phyloP scores from a whole-genome alignment of 306 rosid species.

The Quillaja saponaria region DNA sequence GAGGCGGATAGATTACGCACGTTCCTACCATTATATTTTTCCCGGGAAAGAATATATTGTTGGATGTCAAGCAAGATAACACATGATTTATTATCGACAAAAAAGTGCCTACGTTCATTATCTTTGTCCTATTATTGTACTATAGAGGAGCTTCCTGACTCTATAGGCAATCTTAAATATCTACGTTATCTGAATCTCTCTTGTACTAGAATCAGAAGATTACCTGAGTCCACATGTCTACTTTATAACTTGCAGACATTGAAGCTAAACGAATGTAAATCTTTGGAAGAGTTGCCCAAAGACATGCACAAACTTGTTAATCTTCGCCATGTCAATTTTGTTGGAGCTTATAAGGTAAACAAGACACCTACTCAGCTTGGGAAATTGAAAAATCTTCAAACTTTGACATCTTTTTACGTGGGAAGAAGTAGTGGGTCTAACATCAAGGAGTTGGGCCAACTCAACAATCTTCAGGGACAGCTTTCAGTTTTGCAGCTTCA shows the following conservation, averaged over 20 bases:
- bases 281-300: neutral
- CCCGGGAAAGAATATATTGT: neutral
- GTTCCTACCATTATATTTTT: neutral
- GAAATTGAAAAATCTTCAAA: neutral
- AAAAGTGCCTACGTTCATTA: neutral
- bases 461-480: neutral
- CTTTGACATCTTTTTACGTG: neutral
- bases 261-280: neutral
- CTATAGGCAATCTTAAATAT: conserved; percentile 20
- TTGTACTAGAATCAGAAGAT: fast-evolving
- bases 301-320: neutral
- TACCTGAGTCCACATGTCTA: conserved; percentile 21
- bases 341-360: neutral
- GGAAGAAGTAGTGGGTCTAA: neutral
- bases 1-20: neutral
- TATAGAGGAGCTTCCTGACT: neutral
- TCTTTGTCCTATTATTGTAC: neutral
- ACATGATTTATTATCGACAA: neutral
- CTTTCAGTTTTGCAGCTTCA: conserved; percentile 9
- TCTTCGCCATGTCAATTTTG: neutral
- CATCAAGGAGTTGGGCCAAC: neutral
- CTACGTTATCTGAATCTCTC: conserved; percentile 32
- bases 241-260: conserved; percentile 35
- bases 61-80: neutral
- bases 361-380: neutral